phyloP scores from a whole-genome alignment of 75 land plant genomes.

The Chamaecyparis obtusa region DNA sequence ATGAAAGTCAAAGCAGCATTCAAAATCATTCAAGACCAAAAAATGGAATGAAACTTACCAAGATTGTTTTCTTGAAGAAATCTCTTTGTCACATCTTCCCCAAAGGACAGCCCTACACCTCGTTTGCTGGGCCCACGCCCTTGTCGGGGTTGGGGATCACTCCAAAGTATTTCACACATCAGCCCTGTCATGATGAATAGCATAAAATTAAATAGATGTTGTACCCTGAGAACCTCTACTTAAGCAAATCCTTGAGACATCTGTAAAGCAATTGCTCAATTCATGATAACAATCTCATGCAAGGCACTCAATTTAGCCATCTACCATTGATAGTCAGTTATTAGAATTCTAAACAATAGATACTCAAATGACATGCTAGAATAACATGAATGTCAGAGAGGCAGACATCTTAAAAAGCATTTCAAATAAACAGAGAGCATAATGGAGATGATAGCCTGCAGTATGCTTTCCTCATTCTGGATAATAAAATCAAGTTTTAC shows the following conservation, averaged over 20 bases:
- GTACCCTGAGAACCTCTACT: neutral
- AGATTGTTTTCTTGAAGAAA: conserved; percentile 88
- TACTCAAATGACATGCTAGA: neutral
- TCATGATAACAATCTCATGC: neutral
- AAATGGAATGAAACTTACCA: conserved; percentile 38
- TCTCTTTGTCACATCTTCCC: conserved; percentile 89
- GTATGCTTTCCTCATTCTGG: no score
- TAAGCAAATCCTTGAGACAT: neutral
- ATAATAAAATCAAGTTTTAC: no score
- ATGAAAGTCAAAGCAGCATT: neutral
- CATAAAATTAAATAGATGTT: neutral
- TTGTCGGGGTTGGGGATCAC: conserved; percentile 85
- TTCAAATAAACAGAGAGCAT: neutral
- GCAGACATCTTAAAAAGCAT: neutral
- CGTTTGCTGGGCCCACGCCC: conserved; percentile 96
- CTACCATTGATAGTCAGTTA: neutral
- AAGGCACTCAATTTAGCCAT: neutral
- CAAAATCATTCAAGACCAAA: neutral
- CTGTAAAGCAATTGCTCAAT: neutral
- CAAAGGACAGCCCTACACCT: conserved; percentile 94
- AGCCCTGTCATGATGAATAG: conserved; percentile 42
- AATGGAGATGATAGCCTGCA: no score
- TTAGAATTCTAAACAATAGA: neutral
- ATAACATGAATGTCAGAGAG: neutral
- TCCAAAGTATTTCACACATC: conserved; percentile 99